These are phyloP conservation scores for Sungouiozyma intestinalis DNA, from an alignment of 805 yeast species.

Conservation along the genomic window DNA sequence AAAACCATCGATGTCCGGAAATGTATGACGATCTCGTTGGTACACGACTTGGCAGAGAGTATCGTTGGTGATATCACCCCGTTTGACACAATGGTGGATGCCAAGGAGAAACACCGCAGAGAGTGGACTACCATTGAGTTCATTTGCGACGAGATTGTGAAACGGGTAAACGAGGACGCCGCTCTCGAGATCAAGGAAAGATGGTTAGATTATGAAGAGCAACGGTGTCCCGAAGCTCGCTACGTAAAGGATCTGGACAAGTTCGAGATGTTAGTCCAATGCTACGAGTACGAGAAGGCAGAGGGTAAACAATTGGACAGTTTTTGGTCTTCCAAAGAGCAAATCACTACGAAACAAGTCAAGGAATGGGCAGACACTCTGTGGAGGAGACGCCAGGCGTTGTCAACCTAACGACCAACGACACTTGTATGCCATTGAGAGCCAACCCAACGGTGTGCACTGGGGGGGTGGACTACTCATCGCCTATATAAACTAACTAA, in stretches of 20 bases:
- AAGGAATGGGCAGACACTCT: constrained; percentile 55
- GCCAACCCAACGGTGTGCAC: too few relatives aligned
- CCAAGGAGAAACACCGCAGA: constrained; percentile 74
- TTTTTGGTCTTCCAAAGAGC: constrained; percentile 50
- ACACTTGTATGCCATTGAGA: too few relatives aligned
- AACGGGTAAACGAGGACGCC: constrained; percentile 51
- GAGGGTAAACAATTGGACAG: constrained; percentile 53
- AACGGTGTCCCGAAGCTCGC: constrained; percentile 68
- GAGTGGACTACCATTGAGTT: constrained; percentile 66
- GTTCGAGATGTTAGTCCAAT: constrained; percentile 74
- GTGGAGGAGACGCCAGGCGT: constrained; percentile 33
- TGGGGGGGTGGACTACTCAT: too few relatives aligned
- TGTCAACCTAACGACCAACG: too few relatives aligned
- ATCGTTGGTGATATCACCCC: constrained; percentile 95
- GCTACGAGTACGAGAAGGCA: constrained; percentile 71
- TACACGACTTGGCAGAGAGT: constrained; percentile 91
- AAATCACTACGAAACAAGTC: constrained; percentile 64
- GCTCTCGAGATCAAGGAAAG: constrained; percentile 55
- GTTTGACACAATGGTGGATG: constrained; percentile 49
- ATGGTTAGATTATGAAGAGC: constrained; percentile 88
- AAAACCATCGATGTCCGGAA: constrained; percentile 44
- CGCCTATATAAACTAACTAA: neutral
- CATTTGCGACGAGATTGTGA: constrained; percentile 43
- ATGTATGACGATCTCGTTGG: constrained; percentile 76
- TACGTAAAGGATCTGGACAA: constrained; percentile 93